Evolutionary conservation across 2,329 filamentous ascomycete species (phyloP).

Genomic region (Huntiella moniliformis): DNA sequence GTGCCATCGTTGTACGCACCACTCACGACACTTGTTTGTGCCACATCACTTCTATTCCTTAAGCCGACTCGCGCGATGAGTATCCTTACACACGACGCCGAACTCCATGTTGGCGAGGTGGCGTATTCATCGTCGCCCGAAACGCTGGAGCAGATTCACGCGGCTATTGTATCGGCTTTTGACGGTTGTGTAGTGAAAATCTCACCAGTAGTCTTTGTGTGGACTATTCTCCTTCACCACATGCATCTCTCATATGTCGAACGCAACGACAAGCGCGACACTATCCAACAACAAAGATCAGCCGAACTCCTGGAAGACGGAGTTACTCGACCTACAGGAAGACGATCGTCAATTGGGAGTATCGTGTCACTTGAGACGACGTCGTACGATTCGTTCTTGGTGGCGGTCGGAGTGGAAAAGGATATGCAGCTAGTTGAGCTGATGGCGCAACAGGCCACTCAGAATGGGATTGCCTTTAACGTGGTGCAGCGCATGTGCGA

Average conservation of each 20-base stretch:
- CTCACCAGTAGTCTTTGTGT: slow-evolving; percentile 59
- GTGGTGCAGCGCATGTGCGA: slow-evolving; percentile 32
- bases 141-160: slow-evolving; percentile 54
- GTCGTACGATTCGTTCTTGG: slow-evolving; percentile 39
- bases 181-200: slow-evolving; percentile 39
- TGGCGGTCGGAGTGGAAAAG: slow-evolving; percentile 29
- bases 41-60: slow-evolving; percentile 54
- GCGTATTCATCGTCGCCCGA: slow-evolving; percentile 49
- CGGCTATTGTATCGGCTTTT: slow-evolving; percentile 44
- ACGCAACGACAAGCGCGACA: slow-evolving; percentile 41
- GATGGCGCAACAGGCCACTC: slow-evolving; percentile 30
- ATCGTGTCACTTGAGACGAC: slow-evolving; percentile 43
- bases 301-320: slow-evolving; percentile 32
- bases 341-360: slow-evolving; percentile 41
- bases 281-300: slow-evolving; percentile 38
- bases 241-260: slow-evolving; percentile 46
- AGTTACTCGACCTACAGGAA: slow-evolving; percentile 23
- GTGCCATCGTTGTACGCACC: slow-evolving; percentile 11
- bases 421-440: slow-evolving; percentile 32
- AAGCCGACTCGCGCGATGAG: slow-evolving; percentile 42
- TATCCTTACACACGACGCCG: slow-evolving; percentile 33
- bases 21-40: slow-evolving; percentile 44
- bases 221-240: slow-evolving; percentile 56
- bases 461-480: slow-evolving; percentile 33
- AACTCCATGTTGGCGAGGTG: slow-evolving; percentile 22